Evolutionary conservation across 2,329 filamentous ascomycete species (phyloP).

Genomic region (Blastomyces percursus): DNA sequence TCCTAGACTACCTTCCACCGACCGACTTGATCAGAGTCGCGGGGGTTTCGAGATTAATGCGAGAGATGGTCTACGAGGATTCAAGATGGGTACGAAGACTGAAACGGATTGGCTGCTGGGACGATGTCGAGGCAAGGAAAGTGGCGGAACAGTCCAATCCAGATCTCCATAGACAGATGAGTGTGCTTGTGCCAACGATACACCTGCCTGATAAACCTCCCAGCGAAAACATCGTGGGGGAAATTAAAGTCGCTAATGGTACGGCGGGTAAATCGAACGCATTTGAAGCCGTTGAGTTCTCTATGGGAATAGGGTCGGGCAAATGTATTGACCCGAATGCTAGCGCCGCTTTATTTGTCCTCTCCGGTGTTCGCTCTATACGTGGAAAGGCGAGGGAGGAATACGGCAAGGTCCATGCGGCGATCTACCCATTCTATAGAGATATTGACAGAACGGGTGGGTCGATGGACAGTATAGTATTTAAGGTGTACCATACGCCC

Average conservation of each 20-base stretch:
- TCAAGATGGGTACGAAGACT: constrained; percentile 84
- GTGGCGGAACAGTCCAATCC: constrained; percentile 59
- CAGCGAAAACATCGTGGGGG: neutral
- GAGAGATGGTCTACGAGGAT: constrained; percentile 98
- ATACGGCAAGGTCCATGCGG: constrained; percentile 83
- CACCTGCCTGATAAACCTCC: neutral
- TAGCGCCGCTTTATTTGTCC: constrained; percentile 54
- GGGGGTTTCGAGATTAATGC: constrained; percentile 70
- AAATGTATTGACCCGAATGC: constrained; percentile 41
- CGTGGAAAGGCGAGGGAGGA: constrained; percentile 78
- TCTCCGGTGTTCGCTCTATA: constrained; percentile 63
- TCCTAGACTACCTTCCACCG: constrained; percentile 81
- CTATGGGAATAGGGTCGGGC: constrained; percentile 26
- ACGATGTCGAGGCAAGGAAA: constrained; percentile 72
- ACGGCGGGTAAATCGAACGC: constrained; percentile 48
- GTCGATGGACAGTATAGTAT: constrained; percentile 68
- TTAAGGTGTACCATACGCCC: constrained; percentile 75
- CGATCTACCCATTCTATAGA: constrained; percentile 76
- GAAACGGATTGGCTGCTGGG: constrained; percentile 82
- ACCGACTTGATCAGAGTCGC: constrained; percentile 78
- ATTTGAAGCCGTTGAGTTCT: constrained; percentile 65
- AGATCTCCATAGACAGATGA: constrained; percentile 2
- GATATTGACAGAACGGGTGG: constrained; percentile 63
- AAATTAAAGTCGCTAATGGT: neutral
- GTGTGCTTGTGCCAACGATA: constrained; percentile 1